Base-by-base conservation (phyloP, 257 asterid species). In the Penstemon davidsonii region DNA sequence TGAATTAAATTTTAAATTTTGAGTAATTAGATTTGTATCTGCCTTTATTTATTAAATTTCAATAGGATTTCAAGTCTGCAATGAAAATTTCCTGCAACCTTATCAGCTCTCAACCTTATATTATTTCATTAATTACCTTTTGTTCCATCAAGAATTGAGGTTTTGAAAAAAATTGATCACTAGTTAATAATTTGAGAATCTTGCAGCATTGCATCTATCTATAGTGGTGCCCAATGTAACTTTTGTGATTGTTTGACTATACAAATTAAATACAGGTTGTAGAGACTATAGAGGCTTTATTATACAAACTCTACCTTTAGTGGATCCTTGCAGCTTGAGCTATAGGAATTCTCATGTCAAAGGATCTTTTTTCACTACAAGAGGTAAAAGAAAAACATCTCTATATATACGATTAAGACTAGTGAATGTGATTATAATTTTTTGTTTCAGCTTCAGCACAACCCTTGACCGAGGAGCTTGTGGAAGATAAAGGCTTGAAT, bases 361-460 rank as follows among this genome's bases (percentile, higher is more conserved):
- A 73, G 54, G 64, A 50, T 60, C 65, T 50, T 77, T 52, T 58
- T 73, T 72, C 69, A 67, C 68, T 52, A 49, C 84, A 42, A 85
- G 80, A 72, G 92, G 92, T 88, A 81, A 75, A 52, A 69, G 87
- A 88, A 83, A 81, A 75, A 51, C 62, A n/a, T 73, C 60, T 72
- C 64, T 73, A 38, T 67, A 58, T 36, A 54, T 58, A 55, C 52
- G 55, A 55, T 7, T 12, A 50, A 36, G 51, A 36, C 38, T 53
- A 15, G 33, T 55, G 44, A 36, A 54, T 46, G 58, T 78, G 63
- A 44, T 57, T 60, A 38, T 56, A 15, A 44, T 64, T 72, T 75
- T 68, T 75, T 37, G 2, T 79, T 86, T 76, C 90, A 90, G 90
- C 96, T 73, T 85, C 98, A 52, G 79, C 86, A 57, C 93, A 88